These are phyloP conservation scores for Penstemon davidsonii DNA, from an alignment of 257 asterid species.

Conservation along the genomic window DNA sequence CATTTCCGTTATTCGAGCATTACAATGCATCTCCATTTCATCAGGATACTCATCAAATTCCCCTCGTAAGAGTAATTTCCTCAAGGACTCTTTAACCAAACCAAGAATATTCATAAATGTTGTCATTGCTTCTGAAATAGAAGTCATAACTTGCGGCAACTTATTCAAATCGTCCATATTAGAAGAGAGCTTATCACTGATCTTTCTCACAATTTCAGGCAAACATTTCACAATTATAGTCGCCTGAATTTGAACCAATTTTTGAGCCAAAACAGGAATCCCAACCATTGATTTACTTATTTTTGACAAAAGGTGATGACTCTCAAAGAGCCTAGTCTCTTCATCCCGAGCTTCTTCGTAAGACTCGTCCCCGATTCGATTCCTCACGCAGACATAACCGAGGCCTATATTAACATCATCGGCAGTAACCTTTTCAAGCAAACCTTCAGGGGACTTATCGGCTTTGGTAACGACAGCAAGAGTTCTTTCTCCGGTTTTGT, in stretches of 20 bases:
- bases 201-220: slow-evolving; percentile 32
- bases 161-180: slow-evolving; percentile 29
- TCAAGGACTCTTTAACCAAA: slow-evolving; percentile 31
- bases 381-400: slow-evolving; percentile 31
- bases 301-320: slow-evolving; percentile 23
- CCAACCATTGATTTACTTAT: slow-evolving; percentile 37
- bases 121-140: slow-evolving; percentile 36
- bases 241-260: slow-evolving; percentile 33
- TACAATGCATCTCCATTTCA: slow-evolving; percentile 30
- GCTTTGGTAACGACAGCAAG: slow-evolving; percentile 47
- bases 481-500: slow-evolving; percentile 40
- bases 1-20: slow-evolving; percentile 35
- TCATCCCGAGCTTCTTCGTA: slow-evolving; percentile 35
- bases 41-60: slow-evolving; percentile 40
- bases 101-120: slow-evolving; percentile 30
- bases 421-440: no score
- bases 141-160: slow-evolving; percentile 27
- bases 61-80: slow-evolving; percentile 30
- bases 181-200: slow-evolving; percentile 29
- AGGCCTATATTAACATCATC: no score
- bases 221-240: slow-evolving; percentile 27
- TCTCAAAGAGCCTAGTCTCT: slow-evolving; percentile 29
- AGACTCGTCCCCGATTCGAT: slow-evolving; percentile 25
- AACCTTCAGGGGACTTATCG: no score
- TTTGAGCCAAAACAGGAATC: slow-evolving; percentile 34